A percentile compares a stretch with the other conserved stretches of the same genome.
Conservation (phyloP, 2,329 filamentous ascomycete species). For the Aspergillus alliaceus region DNA sequence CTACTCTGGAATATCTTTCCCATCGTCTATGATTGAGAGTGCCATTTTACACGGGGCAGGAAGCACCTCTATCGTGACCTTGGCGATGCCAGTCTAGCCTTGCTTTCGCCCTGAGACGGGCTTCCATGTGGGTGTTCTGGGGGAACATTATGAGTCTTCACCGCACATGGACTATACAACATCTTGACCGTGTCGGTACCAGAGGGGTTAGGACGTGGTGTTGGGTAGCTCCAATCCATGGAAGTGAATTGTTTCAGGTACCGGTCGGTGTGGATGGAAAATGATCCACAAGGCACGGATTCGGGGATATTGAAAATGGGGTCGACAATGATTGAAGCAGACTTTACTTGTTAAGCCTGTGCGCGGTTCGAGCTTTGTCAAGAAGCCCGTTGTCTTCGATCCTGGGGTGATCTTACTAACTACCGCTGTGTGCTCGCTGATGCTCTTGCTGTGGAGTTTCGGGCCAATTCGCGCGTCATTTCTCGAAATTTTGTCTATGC, state of each 20-base stretch:
- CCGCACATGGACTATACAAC: constrained; percentile 1
- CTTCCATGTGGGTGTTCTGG: constrained; percentile 7
- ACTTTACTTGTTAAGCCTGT: not conserved
- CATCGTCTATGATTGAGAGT: not conserved
- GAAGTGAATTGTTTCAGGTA: not conserved
- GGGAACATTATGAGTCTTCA: not conserved
- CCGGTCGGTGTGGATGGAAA: not conserved
- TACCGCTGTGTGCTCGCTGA: constrained; percentile 61
- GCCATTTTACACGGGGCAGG: not conserved
- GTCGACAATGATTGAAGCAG: not conserved
- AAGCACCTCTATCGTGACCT: constrained; percentile 2
- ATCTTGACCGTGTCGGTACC: not conserved
- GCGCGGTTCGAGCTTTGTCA: not conserved
- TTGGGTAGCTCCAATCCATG: not conserved
- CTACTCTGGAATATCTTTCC: not conserved
- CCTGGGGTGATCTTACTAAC: constrained; percentile 37
- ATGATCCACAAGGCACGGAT: too few species aligned
- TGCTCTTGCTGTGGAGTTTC: constrained; percentile 38
- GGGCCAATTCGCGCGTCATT: constrained; percentile 22
- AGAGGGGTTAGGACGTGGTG: not conserved
- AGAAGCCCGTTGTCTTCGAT: constrained; percentile 7
- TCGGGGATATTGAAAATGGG: not conserved
- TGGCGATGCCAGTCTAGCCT: not conserved
- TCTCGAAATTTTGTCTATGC: constrained; percentile 26
- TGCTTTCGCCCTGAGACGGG: not conserved